These are phyloP conservation scores for Nakaseomyces kungkrabaensis DNA, from an alignment of 1,139 yeast genomes.

Conservation along the genomic window DNA sequence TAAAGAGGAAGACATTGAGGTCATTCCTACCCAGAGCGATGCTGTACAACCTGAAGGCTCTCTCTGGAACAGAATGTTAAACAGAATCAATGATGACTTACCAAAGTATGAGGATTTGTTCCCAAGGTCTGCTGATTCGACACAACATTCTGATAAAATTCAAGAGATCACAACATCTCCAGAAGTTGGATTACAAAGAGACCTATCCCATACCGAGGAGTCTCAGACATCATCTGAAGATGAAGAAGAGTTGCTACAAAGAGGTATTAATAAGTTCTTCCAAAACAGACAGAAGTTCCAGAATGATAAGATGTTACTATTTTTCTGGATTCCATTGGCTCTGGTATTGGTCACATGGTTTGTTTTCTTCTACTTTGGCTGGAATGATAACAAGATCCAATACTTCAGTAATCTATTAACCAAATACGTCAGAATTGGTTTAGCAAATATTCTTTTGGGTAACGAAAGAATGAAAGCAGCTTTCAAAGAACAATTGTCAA, in stretches of 20 bases:
- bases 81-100: conserved; percentile 47
- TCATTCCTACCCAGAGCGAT: neutral
- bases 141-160: neutral
- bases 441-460: conserved; percentile 59
- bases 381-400: conserved; percentile 25
- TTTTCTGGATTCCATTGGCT: conserved; percentile 78
- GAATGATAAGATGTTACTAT: conserved; percentile 75
- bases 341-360: conserved; percentile 43
- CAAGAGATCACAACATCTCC: neutral
- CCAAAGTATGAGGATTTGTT: conserved; percentile 79
- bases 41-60: conserved; percentile 22
- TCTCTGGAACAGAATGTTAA: conserved; percentile 55
- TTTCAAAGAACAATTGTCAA: conserved; percentile 31
- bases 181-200: neutral
- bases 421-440: conserved; percentile 39
- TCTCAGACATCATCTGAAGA: conserved; percentile 22
- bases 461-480: conserved; percentile 57
- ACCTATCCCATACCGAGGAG: conserved; percentile 12
- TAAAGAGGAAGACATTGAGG: neutral
- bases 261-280: conserved; percentile 45
- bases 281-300: conserved; percentile 57
- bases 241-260: conserved; percentile 41
- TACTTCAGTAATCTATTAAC: conserved; percentile 31
- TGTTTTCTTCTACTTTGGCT: conserved; percentile 45
- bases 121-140: conserved; percentile 34